phyloP scores from a whole-genome alignment of 2,329 filamentous ascomycete species.

The Fusarium agapanthi region DNA sequence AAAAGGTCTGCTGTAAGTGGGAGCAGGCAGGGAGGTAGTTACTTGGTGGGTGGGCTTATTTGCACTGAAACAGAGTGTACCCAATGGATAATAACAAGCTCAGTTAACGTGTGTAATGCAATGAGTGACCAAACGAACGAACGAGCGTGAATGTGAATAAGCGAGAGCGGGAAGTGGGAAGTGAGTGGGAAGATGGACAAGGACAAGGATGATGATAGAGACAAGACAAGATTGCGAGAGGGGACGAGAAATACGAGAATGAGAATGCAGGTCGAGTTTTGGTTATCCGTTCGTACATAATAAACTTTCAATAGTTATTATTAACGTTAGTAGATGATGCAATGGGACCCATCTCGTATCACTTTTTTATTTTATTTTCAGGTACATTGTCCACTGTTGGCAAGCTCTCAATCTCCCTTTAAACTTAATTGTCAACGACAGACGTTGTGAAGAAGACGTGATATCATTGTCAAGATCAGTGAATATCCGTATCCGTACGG shows the following conservation, averaged over 20 bases:
- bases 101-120: background rate
- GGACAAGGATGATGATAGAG: conserved; percentile 25
- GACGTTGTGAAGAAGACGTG: background rate
- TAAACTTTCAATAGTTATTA: background rate
- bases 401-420: background rate
- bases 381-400: background rate
- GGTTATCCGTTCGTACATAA: background rate
- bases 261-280: background rate
- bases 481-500: background rate
- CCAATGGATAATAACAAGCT: background rate
- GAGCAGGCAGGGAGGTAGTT: background rate
- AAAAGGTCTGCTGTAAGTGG: conserved; percentile 2
- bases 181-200: conserved; percentile 5
- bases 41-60: background rate
- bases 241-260: conserved; percentile 17
- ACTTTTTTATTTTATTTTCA: background rate
- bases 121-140: conserved; percentile 15
- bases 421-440: background rate
- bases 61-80: conserved; percentile 17
- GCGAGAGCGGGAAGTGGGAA: background rate
- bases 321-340: background rate
- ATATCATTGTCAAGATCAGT: background rate
- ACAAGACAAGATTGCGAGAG: background rate
- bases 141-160: background rate
- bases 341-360: background rate